phyloP scores from a whole-genome alignment of 2,329 filamentous ascomycete genomes.

The Grosmannia huntii region DNA sequence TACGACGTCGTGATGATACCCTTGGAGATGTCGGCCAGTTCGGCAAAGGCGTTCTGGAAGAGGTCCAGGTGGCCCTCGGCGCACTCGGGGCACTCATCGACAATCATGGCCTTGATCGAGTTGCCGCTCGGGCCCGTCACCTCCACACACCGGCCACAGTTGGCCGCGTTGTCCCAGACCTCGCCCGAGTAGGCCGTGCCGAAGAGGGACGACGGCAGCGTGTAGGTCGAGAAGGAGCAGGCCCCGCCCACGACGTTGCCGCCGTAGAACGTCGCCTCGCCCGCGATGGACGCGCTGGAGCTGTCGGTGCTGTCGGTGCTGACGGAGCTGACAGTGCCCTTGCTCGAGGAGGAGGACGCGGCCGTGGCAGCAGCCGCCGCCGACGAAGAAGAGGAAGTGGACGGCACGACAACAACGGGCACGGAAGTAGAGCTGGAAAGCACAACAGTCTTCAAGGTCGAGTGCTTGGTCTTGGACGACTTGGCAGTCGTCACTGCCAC shows the following conservation, averaged over 20 bases:
- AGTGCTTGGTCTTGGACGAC: too few species aligned
- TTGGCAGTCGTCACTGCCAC: background rate
- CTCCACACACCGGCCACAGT: slow-evolving; percentile 49
- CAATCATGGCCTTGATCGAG: slow-evolving; percentile 48
- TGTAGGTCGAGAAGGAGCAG: slow-evolving; percentile 52
- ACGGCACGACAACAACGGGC: background rate
- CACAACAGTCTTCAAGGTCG: background rate
- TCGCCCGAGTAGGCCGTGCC: slow-evolving; percentile 49
- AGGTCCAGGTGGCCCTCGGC: slow-evolving; percentile 28
- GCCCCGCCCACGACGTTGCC: slow-evolving; percentile 45
- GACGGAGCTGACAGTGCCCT: too few species aligned
- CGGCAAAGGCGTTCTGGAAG: slow-evolving; percentile 28
- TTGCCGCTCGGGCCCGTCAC: slow-evolving; percentile 43
- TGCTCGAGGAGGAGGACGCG: background rate
- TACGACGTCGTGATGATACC: slow-evolving; percentile 25
- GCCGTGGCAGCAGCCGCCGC: background rate
- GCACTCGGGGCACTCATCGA: slow-evolving; percentile 33
- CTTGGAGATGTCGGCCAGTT: slow-evolving; percentile 21
- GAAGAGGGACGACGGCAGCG: slow-evolving; percentile 41
- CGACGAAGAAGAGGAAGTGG: background rate
- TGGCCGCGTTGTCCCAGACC: slow-evolving; percentile 40
- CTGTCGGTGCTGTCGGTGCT: background rate
- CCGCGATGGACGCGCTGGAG: slow-evolving; percentile 15
- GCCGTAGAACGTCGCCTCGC: slow-evolving; percentile 38
- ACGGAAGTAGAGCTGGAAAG: background rate